A percentile compares a stretch with the other conserved stretches of the same genome.
Conservation (phyloP, 192 early-diverging fungal species). For the Entomortierella parvispora region DNA sequence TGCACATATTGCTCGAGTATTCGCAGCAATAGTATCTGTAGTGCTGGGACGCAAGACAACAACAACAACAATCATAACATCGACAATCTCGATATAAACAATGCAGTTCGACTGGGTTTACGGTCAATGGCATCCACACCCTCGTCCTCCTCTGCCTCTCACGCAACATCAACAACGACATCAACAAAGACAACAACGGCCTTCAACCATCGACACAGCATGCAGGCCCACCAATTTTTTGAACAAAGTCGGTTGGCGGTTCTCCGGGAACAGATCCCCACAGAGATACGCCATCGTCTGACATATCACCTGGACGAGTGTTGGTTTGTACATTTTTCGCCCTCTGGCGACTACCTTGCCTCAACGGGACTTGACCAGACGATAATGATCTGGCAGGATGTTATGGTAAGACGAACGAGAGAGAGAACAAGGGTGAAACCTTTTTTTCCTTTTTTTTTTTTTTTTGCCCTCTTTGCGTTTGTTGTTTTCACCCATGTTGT, state of each 20-base stretch:
- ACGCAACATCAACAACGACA: not conserved
- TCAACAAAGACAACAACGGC: not conserved
- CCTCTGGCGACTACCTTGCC: conserved; percentile 35
- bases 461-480: not conserved
- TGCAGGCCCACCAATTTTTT: conserved; percentile 7
- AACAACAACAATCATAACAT: not conserved
- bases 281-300: conserved; percentile 29
- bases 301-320: conserved; percentile 48
- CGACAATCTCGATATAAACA: not conserved
- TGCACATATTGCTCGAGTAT: conserved; percentile 10
- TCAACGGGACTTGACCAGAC: conserved; percentile 38
- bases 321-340: conserved; percentile 48
- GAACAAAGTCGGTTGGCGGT: conserved; percentile 19
- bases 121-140: too few species aligned
- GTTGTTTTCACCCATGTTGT: not conserved
- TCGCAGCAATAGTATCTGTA: conserved; percentile 10
- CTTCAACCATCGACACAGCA: conserved; percentile 7
- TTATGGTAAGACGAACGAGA: conserved; percentile 15
- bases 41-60: not conserved
- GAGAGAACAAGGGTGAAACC: too few species aligned
- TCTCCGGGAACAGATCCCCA: conserved; percentile 26
- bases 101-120: too few species aligned
- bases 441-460: not conserved
- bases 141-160: not conserved
- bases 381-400: conserved; percentile 26